Percentiles rank a stretch among this genome's conserved stretches.
Evolutionary conservation across 2,329 filamentous ascomycete species (phyloP).

Genomic region (Apiospora hydei): DNA sequence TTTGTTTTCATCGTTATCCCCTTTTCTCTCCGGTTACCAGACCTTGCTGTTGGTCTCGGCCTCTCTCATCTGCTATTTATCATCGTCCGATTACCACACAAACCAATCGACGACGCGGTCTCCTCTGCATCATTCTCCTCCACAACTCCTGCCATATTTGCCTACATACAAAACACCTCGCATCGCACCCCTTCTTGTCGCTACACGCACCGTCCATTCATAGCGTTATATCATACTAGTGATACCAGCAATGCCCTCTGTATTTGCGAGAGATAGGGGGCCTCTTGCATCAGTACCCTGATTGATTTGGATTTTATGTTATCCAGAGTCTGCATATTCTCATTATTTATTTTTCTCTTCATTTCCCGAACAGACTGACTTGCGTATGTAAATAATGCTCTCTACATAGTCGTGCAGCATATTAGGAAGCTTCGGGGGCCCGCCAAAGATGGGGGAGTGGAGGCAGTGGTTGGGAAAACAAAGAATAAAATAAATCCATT

Average conservation of each 20-base stretch:
- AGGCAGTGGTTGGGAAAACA: neutral
- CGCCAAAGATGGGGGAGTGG: neutral
- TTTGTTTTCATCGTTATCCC: neutral
- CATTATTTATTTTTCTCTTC: neutral
- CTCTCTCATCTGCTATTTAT: neutral
- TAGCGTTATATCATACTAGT: conserved; percentile 30
- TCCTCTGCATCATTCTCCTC: neutral
- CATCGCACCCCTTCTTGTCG: conserved; percentile 5
- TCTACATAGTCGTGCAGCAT: neutral
- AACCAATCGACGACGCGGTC: neutral
- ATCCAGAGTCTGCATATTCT: neutral
- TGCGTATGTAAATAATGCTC: neutral
- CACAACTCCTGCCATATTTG: neutral
- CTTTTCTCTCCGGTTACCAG: neutral
- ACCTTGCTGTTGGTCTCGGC: neutral
- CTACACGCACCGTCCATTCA: neutral
- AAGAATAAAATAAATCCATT: neutral
- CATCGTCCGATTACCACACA: neutral
- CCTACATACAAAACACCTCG: neutral
- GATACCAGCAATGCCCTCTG: conserved; percentile 26
- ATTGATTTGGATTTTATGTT: conserved; percentile 2
- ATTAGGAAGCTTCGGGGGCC: neutral
- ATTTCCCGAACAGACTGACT: neutral
- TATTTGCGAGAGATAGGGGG: neutral
- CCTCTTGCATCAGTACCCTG: neutral